Percentiles rank a stretch among this genome's conserved stretches.
phyloP scores from a whole-genome alignment of 2,329 filamentous ascomycete genomes.

The Clonostachys rhizophaga region DNA sequence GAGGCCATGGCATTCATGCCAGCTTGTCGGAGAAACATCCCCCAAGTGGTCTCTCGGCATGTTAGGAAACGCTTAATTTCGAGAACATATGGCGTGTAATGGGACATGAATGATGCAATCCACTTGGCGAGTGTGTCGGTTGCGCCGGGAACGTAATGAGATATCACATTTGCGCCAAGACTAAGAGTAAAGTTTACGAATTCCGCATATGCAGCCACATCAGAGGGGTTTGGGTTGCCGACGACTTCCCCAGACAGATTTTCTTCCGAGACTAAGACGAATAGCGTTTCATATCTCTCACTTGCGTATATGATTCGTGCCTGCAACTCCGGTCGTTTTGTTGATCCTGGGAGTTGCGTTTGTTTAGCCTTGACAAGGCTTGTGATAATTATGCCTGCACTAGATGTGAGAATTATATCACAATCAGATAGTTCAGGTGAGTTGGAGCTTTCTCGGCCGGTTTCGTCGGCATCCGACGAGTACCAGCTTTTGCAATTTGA shows the following conservation, averaged over 20 bases:
- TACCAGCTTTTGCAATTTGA: not conserved
- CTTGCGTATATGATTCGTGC: conserved; percentile 49
- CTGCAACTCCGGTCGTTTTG: conserved; percentile 39
- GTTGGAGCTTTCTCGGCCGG: too few species aligned
- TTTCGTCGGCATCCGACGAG: too few species aligned
- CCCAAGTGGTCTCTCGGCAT: conserved; percentile 34
- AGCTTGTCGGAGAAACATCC: conserved; percentile 22
- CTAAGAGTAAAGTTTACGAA: conserved; percentile 43
- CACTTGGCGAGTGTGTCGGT: conserved; percentile 46
- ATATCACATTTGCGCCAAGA: conserved; percentile 28
- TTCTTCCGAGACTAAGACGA: conserved; percentile 62
- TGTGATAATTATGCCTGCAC: conserved; percentile 64
- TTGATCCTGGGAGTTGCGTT: conserved; percentile 52
- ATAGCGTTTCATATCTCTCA: conserved; percentile 59
- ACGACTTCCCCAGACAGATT: conserved; percentile 34
- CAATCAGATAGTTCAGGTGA: conserved; percentile 46
- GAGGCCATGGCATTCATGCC: conserved; percentile 30
- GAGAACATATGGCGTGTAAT: conserved; percentile 22
- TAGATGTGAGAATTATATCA: conserved; percentile 68
- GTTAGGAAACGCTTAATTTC: conserved; percentile 25
- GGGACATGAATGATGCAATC: conserved; percentile 47
- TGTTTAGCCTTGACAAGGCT: conserved; percentile 71
- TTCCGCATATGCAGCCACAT: conserved; percentile 38
- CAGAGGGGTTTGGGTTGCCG: conserved; percentile 28
- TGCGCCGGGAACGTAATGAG: conserved; percentile 45